phyloP scores from a whole-genome alignment of 495 filamentous ascomycete species.

The Daldinia concentrica region DNA sequence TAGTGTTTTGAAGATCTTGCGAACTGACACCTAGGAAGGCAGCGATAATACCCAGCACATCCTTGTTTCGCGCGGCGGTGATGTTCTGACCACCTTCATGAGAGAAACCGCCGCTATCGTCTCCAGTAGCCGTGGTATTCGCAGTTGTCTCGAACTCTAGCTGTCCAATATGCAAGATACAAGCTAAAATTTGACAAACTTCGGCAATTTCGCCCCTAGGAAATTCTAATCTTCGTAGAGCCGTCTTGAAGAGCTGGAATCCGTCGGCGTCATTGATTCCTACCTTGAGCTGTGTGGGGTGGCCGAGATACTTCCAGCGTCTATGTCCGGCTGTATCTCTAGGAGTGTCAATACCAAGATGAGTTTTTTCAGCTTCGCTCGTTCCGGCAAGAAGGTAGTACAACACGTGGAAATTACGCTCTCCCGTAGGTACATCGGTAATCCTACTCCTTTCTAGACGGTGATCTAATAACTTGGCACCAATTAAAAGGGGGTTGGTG shows the following conservation, averaged over 20 bases:
- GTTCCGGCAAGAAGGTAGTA: conserved; percentile 97
- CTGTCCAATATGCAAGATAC: conserved; percentile 94
- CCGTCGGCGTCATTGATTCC: conserved; percentile 95
- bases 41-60: conserved; percentile 83
- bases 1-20: conserved; percentile 81
- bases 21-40: conserved; percentile 88
- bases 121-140: conserved; percentile 76
- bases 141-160: conserved; percentile 87
- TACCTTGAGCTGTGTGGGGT: conserved; percentile 95
- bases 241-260: conserved; percentile 97
- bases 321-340: conserved; percentile 66
- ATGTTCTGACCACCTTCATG: conserved; percentile 90
- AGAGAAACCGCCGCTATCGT: conserved; percentile 95
- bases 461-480: conserved; percentile 94
- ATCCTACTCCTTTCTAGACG: conserved; percentile 90
- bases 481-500: conserved; percentile 82
- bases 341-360: conserved; percentile 81
- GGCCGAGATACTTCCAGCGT: conserved; percentile 94
- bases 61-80: conserved; percentile 92
- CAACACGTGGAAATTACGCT: conserved; percentile 93
- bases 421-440: conserved; percentile 89
- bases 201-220: conserved; percentile 92
- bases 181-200: conserved; percentile 91
- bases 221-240: conserved; percentile 91
- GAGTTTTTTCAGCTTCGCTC: conserved; percentile 85